phyloP scores from a whole-genome alignment of 148 eudicot genomes.

The Cornus controversa region DNA sequence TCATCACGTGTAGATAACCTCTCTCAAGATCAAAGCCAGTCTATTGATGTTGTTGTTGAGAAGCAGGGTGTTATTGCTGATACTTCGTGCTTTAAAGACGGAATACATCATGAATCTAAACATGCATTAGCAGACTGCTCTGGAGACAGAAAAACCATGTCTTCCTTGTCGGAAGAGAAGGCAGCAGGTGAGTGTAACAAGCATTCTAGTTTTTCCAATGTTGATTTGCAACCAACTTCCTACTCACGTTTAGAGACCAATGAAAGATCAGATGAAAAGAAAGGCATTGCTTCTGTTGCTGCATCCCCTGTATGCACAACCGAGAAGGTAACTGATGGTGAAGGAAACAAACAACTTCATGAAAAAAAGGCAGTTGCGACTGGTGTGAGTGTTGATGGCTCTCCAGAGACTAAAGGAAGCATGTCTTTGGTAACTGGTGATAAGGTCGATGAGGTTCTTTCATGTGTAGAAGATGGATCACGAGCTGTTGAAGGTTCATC shows the following conservation, averaged over 20 bases:
- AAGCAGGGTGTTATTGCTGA: conserved; percentile 20
- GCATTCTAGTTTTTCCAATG: conserved; percentile 11
- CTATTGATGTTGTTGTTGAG: conserved; percentile 21
- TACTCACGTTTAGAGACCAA: conserved; percentile 15
- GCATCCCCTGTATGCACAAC: conserved; percentile 5
- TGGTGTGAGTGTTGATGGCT: conserved; percentile 14
- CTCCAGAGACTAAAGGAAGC: conserved; percentile 19
- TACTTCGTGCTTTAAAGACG: conserved; percentile 17
- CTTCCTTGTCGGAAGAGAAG: conserved; percentile 16
- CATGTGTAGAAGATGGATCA: conserved; percentile 22
- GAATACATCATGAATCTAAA: conserved; percentile 4
- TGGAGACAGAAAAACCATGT: conserved; percentile 14
- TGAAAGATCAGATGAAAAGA: conserved; percentile 26
- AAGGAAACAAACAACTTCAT: conserved; percentile 18
- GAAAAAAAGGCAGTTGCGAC: conserved; percentile 16
- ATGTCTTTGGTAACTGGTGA: conserved; percentile 19
- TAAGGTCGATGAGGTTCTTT: conserved; percentile 17
- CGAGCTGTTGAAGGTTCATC: conserved; percentile 19
- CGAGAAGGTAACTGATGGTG: conserved; percentile 28
- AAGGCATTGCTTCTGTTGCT: conserved; percentile 14
- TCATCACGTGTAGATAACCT: conserved; percentile 15
- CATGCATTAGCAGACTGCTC: background rate
- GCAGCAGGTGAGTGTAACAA: conserved; percentile 5
- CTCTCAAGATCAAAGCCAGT: conserved; percentile 18
- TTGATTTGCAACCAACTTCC: conserved; percentile 26